Evolutionary conservation across 1,139 yeast species (phyloP), one percentile per base, ranked within the genome.

Genomic region (Yamadazyma oceani): DNA sequence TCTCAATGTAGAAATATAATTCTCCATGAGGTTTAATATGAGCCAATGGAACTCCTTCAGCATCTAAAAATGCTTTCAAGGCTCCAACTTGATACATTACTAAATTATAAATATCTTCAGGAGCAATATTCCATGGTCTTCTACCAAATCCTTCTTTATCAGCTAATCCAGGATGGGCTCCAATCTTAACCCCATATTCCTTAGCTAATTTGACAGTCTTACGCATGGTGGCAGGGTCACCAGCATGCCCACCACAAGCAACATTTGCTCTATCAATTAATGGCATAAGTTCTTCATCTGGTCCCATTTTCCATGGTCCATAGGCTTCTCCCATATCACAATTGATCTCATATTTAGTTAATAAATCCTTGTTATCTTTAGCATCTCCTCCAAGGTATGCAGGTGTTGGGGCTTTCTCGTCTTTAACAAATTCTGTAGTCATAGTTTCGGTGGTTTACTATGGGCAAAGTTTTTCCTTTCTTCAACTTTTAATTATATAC

Each of bases 181-280:
- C 69, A 31, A 61, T 58, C 37, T 51, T 54, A 16, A 64, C 69
- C 24, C 52, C 50, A 43, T 60, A 45, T 31, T 58, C 48, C 37
- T 64, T 64, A 2, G 68, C 68, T 37, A 61, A 40, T 34, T 49
- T 42, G n/a, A 64, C 62, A 34, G 63, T 64, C 25, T 55, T 44
- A 23, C 49, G 42, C 69, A 64, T 64, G 21, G 55, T 62, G 25
- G 51, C 53, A 31, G 57, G 57, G 40, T 64, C 69, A 12, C 69
- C 69, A 27, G 69, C 70, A 45, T 64, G 70, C 24, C 59, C 63
- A 2, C 71, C 70, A 49, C 70, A 64, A 5, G 70, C 70, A 40
- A 65, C 46, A 41, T 65, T 65, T 11, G 69, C 70, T n/a, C 58
- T 49, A 44, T 64, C 68, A 37, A 64, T 64, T 12, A 50, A 46